These are phyloP conservation scores for Metarhizium anisopliae DNA, from an alignment of 2,329 filamentous ascomycete genomes.

Conservation along the genomic window DNA sequence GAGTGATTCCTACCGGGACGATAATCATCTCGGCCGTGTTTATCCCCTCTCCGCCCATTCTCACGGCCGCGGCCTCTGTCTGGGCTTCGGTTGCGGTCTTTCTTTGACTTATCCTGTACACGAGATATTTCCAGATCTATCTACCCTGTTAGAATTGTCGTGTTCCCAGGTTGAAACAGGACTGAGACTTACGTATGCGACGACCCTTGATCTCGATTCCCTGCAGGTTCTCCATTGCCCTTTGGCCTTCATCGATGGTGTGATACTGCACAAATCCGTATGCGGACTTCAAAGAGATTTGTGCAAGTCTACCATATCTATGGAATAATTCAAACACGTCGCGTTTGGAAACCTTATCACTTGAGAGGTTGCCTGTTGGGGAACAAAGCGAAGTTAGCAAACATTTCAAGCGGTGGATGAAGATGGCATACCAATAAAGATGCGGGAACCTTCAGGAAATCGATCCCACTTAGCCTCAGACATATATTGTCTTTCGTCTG, in stretches of 20 bases:
- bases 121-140: conserved; percentile 85
- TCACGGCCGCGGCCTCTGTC: conserved; percentile 46
- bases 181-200: conserved; percentile 68
- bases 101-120: conserved; percentile 65
- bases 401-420: conserved; percentile 10
- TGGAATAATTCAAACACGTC: conserved; percentile 91
- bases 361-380: conserved; percentile 71
- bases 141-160: neutral
- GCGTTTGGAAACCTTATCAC: conserved; percentile 85
- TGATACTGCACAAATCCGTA: conserved; percentile 97
- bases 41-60: conserved; percentile 31
- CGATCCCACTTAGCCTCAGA: conserved; percentile 73
- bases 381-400: conserved; percentile 16
- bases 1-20: conserved; percentile 52
- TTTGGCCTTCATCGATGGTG: conserved; percentile 61
- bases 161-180: conserved; percentile 17
- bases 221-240: conserved; percentile 70
- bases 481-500: conserved; percentile 66
- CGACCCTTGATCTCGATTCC: conserved; percentile 77
- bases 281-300: conserved; percentile 92
- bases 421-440: conserved; percentile 64
- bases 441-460: conserved; percentile 66
- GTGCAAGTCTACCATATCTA: conserved; percentile 74
- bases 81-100: conserved; percentile 51
- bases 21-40: conserved; percentile 53